Conservation (phyloP, 1,284 basidiomycete species). For the Inonotus hispidus region DNA sequence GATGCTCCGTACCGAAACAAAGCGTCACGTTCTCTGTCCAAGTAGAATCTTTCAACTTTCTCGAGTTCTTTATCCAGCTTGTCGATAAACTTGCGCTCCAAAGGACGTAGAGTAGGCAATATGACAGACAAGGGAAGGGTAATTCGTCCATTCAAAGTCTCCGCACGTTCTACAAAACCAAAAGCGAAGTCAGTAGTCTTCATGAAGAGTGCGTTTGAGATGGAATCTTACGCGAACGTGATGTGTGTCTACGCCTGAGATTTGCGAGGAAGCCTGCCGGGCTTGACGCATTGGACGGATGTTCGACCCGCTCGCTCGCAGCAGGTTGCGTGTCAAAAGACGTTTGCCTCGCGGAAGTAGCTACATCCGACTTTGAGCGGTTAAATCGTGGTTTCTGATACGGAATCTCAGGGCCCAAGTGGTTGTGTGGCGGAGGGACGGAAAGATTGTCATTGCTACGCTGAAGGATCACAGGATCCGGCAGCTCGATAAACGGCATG, state of each 20-base stretch:
- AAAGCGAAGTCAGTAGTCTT: not conserved
- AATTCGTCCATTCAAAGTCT: not conserved
- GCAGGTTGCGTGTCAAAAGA: not conserved
- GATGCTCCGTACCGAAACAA: constrained; percentile 34
- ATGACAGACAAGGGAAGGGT: constrained; percentile 7
- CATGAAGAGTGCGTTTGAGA: not conserved
- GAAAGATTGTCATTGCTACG: not conserved
- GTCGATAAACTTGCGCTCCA: constrained; percentile 64
- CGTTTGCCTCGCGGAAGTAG: not conserved
- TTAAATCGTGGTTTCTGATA: not conserved
- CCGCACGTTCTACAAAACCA: not conserved
- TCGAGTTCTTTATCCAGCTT: constrained; percentile 70
- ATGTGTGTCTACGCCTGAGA: constrained; percentile 8
- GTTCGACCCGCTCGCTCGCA: not conserved
- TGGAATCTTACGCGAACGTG: constrained; percentile 4
- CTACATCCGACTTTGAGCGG: constrained; percentile 11
- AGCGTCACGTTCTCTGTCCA: constrained; percentile 68
- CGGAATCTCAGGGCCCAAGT: not conserved
- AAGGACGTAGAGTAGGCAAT: constrained; percentile 3
- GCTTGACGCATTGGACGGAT: not conserved
- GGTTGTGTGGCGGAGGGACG: not conserved
- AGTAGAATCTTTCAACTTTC: constrained; percentile 82
- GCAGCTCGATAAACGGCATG: constrained; percentile 5
- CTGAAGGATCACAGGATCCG: constrained; percentile 2
- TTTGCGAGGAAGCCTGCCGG: constrained; percentile 10